Evolutionary conservation across 371 early-diverging fungal genomes (phyloP).

Genomic region (Syncephalastrum monosporum): DNA sequence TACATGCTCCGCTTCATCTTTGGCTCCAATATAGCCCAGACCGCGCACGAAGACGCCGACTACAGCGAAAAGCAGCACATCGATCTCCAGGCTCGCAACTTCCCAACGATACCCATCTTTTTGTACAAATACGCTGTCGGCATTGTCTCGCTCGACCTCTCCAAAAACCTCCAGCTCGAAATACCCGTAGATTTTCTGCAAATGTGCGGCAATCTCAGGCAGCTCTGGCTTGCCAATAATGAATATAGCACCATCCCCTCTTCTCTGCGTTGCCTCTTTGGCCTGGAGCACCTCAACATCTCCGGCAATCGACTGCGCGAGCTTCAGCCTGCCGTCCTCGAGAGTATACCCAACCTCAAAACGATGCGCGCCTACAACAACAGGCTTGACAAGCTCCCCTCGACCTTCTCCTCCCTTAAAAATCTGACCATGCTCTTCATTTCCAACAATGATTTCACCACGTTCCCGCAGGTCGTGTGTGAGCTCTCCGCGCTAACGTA

Average conservation of each 20-base stretch:
- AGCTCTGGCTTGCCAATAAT: slow-evolving; percentile 70
- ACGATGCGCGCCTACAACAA: slow-evolving; percentile 75
- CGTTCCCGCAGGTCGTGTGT: slow-evolving; percentile 65
- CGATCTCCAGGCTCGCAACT: slow-evolving; percentile 61
- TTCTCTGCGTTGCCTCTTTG: slow-evolving; percentile 53
- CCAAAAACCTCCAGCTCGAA: slow-evolving; percentile 69
- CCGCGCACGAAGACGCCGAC: slow-evolving; percentile 27
- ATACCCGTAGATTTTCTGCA: slow-evolving; percentile 76
- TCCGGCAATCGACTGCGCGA: slow-evolving; percentile 72
- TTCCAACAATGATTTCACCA: slow-evolving; percentile 75
- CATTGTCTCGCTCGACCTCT: slow-evolving; percentile 69
- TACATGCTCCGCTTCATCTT: slow-evolving; percentile 79
- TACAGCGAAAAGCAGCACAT: slow-evolving; percentile 44
- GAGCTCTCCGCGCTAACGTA: slow-evolving; percentile 57
- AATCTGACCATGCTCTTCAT: slow-evolving; percentile 65
- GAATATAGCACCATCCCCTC: slow-evolving; percentile 61
- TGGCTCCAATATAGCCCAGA: slow-evolving; percentile 60
- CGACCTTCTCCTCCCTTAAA: slow-evolving; percentile 51
- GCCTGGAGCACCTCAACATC: slow-evolving; percentile 69
- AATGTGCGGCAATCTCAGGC: slow-evolving; percentile 60
- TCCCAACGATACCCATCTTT: slow-evolving; percentile 77
- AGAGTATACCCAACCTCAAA: slow-evolving; percentile 52
- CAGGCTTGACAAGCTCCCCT: slow-evolving; percentile 63
- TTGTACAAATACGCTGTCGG: slow-evolving; percentile 65
- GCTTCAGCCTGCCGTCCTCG: slow-evolving; percentile 60